Evolutionary conservation across 768 basidiomycete genomes (phyloP).

Genomic region (Leucocoprinus sp.): DNA sequence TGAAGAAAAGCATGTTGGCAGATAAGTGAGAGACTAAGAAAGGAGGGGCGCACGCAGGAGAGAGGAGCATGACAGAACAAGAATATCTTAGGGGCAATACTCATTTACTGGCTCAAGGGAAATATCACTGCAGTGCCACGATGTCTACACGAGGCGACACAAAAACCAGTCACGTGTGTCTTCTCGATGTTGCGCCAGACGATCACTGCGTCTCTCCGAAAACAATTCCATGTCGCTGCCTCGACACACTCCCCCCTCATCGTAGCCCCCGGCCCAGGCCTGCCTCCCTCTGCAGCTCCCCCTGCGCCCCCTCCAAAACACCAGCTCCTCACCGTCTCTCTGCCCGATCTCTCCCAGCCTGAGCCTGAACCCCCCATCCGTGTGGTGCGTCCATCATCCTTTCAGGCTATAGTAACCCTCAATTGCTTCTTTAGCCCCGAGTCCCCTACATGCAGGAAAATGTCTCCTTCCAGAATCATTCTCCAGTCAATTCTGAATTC

Average conservation of each 20-base stretch:
- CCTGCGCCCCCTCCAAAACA: conserved; percentile 23
- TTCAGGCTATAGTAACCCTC: background rate
- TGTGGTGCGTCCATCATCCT: conserved; percentile 40
- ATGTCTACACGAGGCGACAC: conserved; percentile 59
- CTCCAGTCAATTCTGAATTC: conserved; percentile 16
- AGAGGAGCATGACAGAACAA: conserved; percentile 56
- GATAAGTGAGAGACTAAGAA: conserved; percentile 21
- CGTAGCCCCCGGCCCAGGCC: conserved; percentile 16
- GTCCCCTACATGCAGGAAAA: conserved; percentile 40
- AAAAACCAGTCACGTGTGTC: no score
- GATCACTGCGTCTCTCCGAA: conserved; percentile 42
- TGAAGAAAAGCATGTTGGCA: conserved; percentile 25
- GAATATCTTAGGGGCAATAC: conserved; percentile 19
- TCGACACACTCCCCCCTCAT: background rate
- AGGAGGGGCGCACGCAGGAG: conserved; percentile 58
- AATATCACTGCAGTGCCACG: conserved; percentile 26
- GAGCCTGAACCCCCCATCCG: conserved; percentile 38
- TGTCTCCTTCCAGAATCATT: conserved; percentile 14
- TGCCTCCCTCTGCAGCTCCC: conserved; percentile 18
- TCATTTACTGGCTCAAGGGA: conserved; percentile 24
- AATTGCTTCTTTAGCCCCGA: conserved; percentile 27
- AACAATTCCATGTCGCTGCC: conserved; percentile 37
- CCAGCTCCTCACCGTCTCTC: conserved; percentile 35
- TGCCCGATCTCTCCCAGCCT: conserved; percentile 49
- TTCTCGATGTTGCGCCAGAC: conserved; percentile 52